Evolutionary conservation across 75 land plant genomes (phyloP), one percentile per base, ranked within the genome.

Genomic region (Pinus tabuliformis): DNA sequence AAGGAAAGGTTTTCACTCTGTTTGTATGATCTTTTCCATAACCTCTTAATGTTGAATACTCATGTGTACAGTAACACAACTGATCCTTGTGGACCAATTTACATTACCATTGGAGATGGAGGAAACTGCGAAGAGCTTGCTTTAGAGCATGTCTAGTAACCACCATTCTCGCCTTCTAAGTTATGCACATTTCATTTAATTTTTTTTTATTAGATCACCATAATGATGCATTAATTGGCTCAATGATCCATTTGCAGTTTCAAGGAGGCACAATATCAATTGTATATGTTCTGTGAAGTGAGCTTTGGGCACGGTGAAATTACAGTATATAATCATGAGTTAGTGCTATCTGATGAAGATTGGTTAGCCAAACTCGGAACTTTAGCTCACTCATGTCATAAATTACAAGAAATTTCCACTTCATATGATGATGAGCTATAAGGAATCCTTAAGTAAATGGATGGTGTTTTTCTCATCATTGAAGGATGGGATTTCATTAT

Each of bases 241-340:
- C 0, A 45, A 45, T 6, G 6, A 45, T 45, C 52, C 3, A 63
- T 39, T 52, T 61, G 52, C 81, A 90, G 86, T 70, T 95, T 73
- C 62, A 75, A 70, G n/a, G 49, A 87, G 6, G 89, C 95, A n/a
- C 77, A 85, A 77, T 98, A 98, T 11, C 80, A 83, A 26, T 92
- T 93, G 93, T 97, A 98, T 22, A 84, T 79, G 0, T 94, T 91
- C 75, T 83, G 98, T 11, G 99, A 97, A 84, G 99, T 98, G 62
- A 95, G 98, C 73, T 97, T 92, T 83, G 99, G 99, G 20, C 93
- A 95, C 83, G 99, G 98, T 0, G 88, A 89, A 74, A 83, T 97
- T 30, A 85, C 77, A 81, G 80, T 97, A 66, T 87, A 83, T 60
- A 97, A 97, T 80, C 75, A 89, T 74, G 90, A 90, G 18, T 62